phyloP scores from a whole-genome alignment of 768 basidiomycete genomes.

The Agrocybe chaxingu region DNA sequence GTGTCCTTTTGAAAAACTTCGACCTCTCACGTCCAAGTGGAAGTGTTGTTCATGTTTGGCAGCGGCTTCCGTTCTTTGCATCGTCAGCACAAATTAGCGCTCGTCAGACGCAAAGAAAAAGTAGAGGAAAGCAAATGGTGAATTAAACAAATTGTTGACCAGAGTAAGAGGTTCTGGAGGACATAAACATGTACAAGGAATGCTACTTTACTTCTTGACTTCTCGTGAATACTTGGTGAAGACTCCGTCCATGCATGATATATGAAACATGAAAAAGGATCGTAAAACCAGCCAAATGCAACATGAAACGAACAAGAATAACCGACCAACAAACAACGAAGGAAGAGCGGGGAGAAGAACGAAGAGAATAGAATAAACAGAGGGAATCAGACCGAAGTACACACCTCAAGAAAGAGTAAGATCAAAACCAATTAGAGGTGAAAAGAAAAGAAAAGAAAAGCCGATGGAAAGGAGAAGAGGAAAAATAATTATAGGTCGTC shows the following conservation, averaged over 20 bases:
- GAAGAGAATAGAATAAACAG: not conserved
- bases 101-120: not conserved
- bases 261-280: too few species aligned
- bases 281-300: too few species aligned
- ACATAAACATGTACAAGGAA: too few species aligned
- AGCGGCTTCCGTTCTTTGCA: constrained; percentile 29
- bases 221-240: too few species aligned
- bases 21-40: not conserved
- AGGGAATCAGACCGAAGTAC: not conserved
- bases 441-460: not conserved
- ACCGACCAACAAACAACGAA: too few species aligned
- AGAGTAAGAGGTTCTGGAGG: too few species aligned
- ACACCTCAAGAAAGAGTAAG: not conserved
- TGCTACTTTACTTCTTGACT: too few species aligned
- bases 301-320: too few species aligned
- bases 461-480: not conserved
- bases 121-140: not conserved
- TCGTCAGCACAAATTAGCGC: not conserved
- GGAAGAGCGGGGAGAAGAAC: too few species aligned
- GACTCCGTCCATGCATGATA: too few species aligned
- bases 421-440: not conserved
- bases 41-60: constrained; percentile 15
- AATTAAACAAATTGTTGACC: not conserved
- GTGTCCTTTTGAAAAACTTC: not conserved
- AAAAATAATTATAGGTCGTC: constrained; percentile 43